These are phyloP conservation scores for Perkinsela sp. DNA, from an alignment of 208 protist species.

Conservation along the genomic window DNA sequence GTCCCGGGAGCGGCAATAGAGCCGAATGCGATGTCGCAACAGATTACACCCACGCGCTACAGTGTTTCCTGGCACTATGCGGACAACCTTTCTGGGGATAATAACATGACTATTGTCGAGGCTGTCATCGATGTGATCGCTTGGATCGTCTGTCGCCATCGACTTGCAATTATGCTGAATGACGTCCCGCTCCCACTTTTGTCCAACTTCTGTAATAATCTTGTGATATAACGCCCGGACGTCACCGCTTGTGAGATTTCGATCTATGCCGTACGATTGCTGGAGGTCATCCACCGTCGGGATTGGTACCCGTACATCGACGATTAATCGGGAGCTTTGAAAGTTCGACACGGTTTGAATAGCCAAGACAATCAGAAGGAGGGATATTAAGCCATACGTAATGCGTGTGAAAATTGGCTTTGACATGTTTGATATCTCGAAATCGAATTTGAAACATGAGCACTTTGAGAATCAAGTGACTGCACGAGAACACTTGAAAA, in stretches of 20 bases:
- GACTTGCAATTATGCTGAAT: background rate
- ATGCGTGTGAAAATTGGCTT: background rate
- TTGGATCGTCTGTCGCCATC: background rate
- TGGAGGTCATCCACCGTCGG: background rate
- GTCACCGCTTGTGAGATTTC: background rate
- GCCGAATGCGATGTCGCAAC: background rate
- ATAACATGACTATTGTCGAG: background rate
- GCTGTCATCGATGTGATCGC: background rate
- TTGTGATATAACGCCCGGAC: background rate
- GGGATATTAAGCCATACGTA: background rate
- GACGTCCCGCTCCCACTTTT: background rate
- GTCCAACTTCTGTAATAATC: background rate
- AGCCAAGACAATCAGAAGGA: background rate
- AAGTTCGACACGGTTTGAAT: background rate
- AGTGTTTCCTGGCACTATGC: background rate
- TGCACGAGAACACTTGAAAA: background rate
- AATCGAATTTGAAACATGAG: background rate
- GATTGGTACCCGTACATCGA: background rate
- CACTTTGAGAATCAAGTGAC: background rate
- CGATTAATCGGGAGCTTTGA: background rate
- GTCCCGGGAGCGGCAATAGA: background rate
- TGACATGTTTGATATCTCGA: background rate
- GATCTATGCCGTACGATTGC: background rate
- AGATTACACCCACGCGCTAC: background rate
- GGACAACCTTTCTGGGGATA: background rate